Percentiles rank a stretch among this genome's conserved stretches.
Conservation (phyloP, 495 filamentous ascomycete species). For the Aspergillus sparsus region DNA sequence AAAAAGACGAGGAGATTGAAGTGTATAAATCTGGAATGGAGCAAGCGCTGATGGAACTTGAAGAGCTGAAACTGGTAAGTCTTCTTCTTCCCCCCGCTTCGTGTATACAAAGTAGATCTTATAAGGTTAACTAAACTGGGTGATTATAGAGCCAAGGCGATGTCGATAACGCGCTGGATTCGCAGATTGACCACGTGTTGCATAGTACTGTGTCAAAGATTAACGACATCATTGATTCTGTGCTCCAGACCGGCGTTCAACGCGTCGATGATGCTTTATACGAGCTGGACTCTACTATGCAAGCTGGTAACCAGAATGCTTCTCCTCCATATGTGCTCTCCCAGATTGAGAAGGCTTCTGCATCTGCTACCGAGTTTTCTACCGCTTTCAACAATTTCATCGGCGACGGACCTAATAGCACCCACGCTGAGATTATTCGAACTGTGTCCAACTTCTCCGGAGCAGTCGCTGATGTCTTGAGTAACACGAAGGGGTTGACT, state of each 20-base stretch:
- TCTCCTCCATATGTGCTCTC: slow-evolving; percentile 94
- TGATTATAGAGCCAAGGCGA: slow-evolving; percentile 61
- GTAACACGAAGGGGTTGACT: slow-evolving; percentile 93
- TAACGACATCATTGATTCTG: slow-evolving; percentile 96
- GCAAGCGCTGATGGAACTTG: slow-evolving; percentile 85
- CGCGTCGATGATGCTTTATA: slow-evolving; percentile 96
- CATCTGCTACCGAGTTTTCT: slow-evolving; percentile 92
- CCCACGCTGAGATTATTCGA: slow-evolving; percentile 88
- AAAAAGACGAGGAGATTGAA: slow-evolving; percentile 97
- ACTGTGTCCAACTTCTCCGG: slow-evolving; percentile 87
- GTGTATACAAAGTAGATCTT: too few species aligned
- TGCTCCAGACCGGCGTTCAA: slow-evolving; percentile 88
- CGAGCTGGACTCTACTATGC: slow-evolving; percentile 95
- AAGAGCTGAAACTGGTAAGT: slow-evolving; percentile 69
- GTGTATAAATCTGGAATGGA: slow-evolving; percentile 97
- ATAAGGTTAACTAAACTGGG: neutral
- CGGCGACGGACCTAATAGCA: slow-evolving; percentile 91
- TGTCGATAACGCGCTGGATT: slow-evolving; percentile 79
- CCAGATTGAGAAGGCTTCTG: slow-evolving; percentile 95
- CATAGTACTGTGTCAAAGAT: slow-evolving; percentile 86
- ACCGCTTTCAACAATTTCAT: slow-evolving; percentile 98
- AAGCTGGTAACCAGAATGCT: slow-evolving; percentile 97
- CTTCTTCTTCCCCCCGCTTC: neutral
- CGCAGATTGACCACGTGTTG: slow-evolving; percentile 85
- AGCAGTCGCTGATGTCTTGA: slow-evolving; percentile 89